Conservation (phyloP, 768 basidiomycete genomes). For the Phlebiopsis gigantea region DNA sequence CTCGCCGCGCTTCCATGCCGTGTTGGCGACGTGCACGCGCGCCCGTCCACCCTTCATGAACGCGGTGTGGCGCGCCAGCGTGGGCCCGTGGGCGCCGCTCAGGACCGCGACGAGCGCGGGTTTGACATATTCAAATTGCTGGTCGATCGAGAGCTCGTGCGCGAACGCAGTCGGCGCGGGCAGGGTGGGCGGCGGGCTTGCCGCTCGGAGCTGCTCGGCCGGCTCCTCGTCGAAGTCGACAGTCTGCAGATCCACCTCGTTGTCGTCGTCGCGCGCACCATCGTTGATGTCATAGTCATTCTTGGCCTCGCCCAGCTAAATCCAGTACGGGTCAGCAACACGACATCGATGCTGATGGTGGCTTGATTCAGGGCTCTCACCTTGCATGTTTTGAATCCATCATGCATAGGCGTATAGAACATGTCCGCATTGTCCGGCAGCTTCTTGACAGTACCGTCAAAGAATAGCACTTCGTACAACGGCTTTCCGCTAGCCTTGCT, state of each 20-base stretch:
- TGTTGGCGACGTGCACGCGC: slow-evolving; percentile 33
- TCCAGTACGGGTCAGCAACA: background rate
- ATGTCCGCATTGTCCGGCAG: slow-evolving; percentile 37
- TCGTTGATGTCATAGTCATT: slow-evolving; percentile 37
- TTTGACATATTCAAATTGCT: slow-evolving; percentile 64
- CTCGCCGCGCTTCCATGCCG: slow-evolving; percentile 31
- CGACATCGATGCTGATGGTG: background rate
- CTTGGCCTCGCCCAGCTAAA: slow-evolving; percentile 51
- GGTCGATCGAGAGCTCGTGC: slow-evolving; percentile 38
- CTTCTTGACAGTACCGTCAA: slow-evolving; percentile 42
- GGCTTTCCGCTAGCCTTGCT: slow-evolving; percentile 26
- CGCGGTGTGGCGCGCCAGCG: slow-evolving; percentile 37
- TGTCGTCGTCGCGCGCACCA: slow-evolving; percentile 23
- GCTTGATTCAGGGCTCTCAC: slow-evolving; percentile 26
- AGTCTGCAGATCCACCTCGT: slow-evolving; percentile 16
- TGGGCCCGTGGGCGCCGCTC: slow-evolving; percentile 50
- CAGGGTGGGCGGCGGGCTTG: slow-evolving; percentile 36
- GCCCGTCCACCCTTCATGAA: slow-evolving; percentile 57
- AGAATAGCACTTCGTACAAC: slow-evolving; percentile 53
- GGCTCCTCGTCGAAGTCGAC: slow-evolving; percentile 8
- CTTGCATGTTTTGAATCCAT: slow-evolving; percentile 59
- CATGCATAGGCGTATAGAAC: slow-evolving; percentile 56
- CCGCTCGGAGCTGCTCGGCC: slow-evolving; percentile 30
- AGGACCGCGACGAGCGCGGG: slow-evolving; percentile 58
- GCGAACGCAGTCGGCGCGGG: slow-evolving; percentile 40